Conservation (phyloP, 768 basidiomycete genomes). For the Auricularia auricula-judae region DNA sequence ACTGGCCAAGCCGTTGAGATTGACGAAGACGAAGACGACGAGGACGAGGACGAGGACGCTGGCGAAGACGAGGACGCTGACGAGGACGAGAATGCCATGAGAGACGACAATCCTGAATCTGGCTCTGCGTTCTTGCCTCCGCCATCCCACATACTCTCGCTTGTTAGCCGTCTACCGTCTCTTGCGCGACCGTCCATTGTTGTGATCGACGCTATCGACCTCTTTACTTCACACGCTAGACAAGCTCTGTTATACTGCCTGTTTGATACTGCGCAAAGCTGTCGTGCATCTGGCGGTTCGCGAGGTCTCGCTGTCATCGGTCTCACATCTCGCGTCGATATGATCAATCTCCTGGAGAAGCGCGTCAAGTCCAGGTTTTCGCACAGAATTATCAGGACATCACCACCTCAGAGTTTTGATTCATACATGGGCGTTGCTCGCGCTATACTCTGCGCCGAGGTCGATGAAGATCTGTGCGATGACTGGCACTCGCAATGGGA, state of each 20-base stretch:
- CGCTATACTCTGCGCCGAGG: conserved; percentile 29
- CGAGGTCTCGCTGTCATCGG: conserved; percentile 81
- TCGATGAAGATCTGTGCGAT: conserved; percentile 17
- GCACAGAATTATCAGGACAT: conserved; percentile 73
- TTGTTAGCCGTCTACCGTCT: conserved; percentile 69
- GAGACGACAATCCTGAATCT: conserved; percentile 28
- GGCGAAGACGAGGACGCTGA: conserved; percentile 19
- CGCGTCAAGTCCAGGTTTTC: conserved; percentile 97
- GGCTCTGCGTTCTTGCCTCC: conserved; percentile 37
- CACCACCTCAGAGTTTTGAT: conserved; percentile 40
- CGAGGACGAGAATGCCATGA: conserved; percentile 24
- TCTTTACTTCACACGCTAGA: conserved; percentile 84
- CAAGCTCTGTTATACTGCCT: conserved; percentile 93
- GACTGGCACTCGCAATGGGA: conserved; percentile 60
- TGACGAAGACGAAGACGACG: conserved; percentile 16
- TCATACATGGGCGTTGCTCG: conserved; percentile 43
- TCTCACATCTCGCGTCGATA: conserved; percentile 76
- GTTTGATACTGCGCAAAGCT: conserved; percentile 86
- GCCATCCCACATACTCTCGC: conserved; percentile 56
- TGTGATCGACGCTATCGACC: conserved; percentile 85
- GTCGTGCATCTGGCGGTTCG: conserved; percentile 44
- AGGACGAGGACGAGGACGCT: conserved; percentile 24
- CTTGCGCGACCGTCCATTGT: conserved; percentile 72
- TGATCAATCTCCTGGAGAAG: conserved; percentile 84
- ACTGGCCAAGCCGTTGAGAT: conserved; percentile 49